Base-by-base conservation (phyloP, 1,284 basidiomycete species). In the Malassezia caprae region DNA sequence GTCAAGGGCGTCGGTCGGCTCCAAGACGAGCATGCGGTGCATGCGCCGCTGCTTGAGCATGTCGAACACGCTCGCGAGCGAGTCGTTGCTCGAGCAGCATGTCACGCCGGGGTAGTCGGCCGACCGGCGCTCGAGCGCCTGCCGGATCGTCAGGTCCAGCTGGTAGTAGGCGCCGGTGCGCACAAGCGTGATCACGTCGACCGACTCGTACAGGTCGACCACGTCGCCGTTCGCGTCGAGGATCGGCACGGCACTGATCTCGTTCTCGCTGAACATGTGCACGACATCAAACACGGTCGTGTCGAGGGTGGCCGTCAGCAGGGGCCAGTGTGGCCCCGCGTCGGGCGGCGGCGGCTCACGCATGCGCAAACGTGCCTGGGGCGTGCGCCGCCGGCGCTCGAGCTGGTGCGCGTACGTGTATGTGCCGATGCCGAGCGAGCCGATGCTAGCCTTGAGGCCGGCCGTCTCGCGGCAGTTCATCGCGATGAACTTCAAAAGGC, bases 221-320 rank as follows among this genome's bases (percentile, higher is more conserved):
- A 98, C 94, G 53, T 91, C 82, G 8, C 93, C 94, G 3, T 90
- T 82, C 54, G 88, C 84, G 69, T 96, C 88, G 21, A 98, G 80
- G 69, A 99, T 96, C 3, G 94, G 94, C 10, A 99, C 93, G 2
- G 93, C 91, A 21, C 89, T 93, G 64, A 99, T 96, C 13, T 90
- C 87, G 31, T 85, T 82, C 75, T 93, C 88, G 1, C 89, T 94
- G 75, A 98, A 98, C 86, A 96, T 90, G 75, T 98, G 94, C 0
- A 98, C 94, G 47, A 98, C 88, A 70, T 96, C 90, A 69, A 96
- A 96, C 0, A 99, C 94, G 17, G 88, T 86, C 1, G 93, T 96
- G 59, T 85, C 79, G 64, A 96, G 79, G 10, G 84, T 93, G 2
- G 94, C 94, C 0, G 90, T 94, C 2, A 89, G 87, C 51, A 98